phyloP scores from a whole-genome alignment of 371 early-diverging fungal species.

The Thermomucor indicae-seudaticae region DNA sequence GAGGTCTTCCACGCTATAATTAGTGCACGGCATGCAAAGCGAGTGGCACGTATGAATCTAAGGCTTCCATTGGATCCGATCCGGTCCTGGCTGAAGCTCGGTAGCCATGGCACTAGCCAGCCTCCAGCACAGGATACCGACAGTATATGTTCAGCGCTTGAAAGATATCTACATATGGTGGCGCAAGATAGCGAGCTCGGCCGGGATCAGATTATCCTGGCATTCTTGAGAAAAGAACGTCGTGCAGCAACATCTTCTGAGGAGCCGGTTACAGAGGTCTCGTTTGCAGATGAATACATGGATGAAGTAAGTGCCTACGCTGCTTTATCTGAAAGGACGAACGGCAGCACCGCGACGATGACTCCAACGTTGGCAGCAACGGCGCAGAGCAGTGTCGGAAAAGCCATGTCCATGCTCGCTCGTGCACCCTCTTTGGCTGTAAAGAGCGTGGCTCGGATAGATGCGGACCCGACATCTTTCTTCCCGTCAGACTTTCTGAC shows the following conservation, averaged over 20 bases:
- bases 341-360: neutral
- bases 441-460: slow-evolving; percentile 9
- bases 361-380: slow-evolving; percentile 2
- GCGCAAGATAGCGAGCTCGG: slow-evolving; percentile 41
- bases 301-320: slow-evolving; percentile 20
- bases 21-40: slow-evolving; percentile 24
- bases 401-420: slow-evolving; percentile 15
- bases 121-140: slow-evolving; percentile 13
- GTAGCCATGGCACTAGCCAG: slow-evolving; percentile 3
- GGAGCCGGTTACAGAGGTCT: slow-evolving; percentile 6
- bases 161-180: slow-evolving; percentile 29
- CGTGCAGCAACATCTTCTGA: slow-evolving; percentile 12
- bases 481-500: slow-evolving; percentile 6
- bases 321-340: slow-evolving; percentile 8
- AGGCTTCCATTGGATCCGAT: slow-evolving; percentile 30
- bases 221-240: slow-evolving; percentile 42
- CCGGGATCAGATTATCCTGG: slow-evolving; percentile 25
- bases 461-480: neutral
- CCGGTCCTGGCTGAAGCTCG: slow-evolving; percentile 32
- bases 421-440: slow-evolving; percentile 15
- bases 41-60: slow-evolving; percentile 19
- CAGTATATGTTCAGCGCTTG: slow-evolving; percentile 17
- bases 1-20: slow-evolving; percentile 37
- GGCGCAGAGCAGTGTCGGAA: slow-evolving; percentile 9
- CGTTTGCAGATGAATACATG: slow-evolving; percentile 35